Evolutionary conservation across 2,329 filamentous ascomycete genomes (phyloP).

Genomic region (Aspergillus brasiliensis): DNA sequence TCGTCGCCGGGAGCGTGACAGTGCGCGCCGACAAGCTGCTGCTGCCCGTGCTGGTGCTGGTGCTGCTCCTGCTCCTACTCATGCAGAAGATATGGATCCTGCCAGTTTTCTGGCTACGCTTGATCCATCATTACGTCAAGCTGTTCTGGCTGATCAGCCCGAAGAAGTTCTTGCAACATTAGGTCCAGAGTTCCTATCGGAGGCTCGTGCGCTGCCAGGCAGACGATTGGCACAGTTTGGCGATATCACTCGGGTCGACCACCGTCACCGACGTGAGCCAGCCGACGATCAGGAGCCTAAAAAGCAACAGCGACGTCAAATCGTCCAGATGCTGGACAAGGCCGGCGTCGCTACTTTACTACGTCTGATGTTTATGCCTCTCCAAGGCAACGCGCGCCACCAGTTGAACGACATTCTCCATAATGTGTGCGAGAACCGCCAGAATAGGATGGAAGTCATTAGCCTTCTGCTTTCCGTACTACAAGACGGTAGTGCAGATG

Average conservation of each 20-base stretch:
- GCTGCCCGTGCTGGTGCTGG: slow-evolving; percentile 50
- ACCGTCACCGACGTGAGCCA: slow-evolving; percentile 38
- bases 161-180: slow-evolving; percentile 82
- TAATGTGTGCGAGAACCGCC: slow-evolving; percentile 93
- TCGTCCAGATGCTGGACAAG: slow-evolving; percentile 97
- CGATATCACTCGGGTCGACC: slow-evolving; percentile 43
- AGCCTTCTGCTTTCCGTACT: slow-evolving; percentile 90
- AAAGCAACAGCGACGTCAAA: slow-evolving; percentile 74
- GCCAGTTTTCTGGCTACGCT: slow-evolving; percentile 91
- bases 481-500: slow-evolving; percentile 91
- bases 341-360: slow-evolving; percentile 92
- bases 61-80: slow-evolving; percentile 47
- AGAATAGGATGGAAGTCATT: slow-evolving; percentile 91
- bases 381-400: slow-evolving; percentile 80
- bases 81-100: slow-evolving; percentile 82
- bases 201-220: slow-evolving; percentile 73
- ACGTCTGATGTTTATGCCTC: slow-evolving; percentile 96
- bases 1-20: slow-evolving; percentile 82
- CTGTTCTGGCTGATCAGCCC: slow-evolving; percentile 88
- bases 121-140: slow-evolving; percentile 78
- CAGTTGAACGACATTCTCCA: slow-evolving; percentile 85
- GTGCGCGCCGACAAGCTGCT: slow-evolving; percentile 67
- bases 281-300: slow-evolving; percentile 52
- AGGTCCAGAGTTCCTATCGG: slow-evolving; percentile 80
- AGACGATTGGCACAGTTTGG: slow-evolving; percentile 58